phyloP scores from a whole-genome alignment of 2,329 filamentous ascomycete genomes.

The Apiospora kogelbergensis region DNA sequence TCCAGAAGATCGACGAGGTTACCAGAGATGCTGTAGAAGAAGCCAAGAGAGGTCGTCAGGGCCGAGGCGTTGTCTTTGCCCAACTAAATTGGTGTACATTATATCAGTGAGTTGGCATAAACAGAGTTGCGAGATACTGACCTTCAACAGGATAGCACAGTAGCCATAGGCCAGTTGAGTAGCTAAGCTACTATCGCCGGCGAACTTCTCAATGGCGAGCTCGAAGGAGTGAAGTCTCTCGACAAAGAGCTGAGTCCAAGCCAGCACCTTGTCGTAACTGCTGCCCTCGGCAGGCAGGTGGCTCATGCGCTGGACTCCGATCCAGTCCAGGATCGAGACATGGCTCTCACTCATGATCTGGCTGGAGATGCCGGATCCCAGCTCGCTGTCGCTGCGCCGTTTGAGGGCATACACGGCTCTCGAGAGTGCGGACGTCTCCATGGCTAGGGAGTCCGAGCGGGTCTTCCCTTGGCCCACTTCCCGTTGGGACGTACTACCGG shows the following conservation, averaged over 20 bases:
- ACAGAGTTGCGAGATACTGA: constrained; percentile 14
- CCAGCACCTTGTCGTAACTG: constrained; percentile 39
- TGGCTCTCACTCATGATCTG: constrained; percentile 27
- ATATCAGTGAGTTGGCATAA: not conserved
- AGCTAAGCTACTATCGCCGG: constrained; percentile 33
- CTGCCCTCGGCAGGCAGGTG: constrained; percentile 39
- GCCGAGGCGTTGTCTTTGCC: constrained; percentile 23
- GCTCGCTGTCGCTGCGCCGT: constrained; percentile 28
- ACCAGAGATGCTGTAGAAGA: constrained; percentile 24
- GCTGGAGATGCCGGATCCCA: constrained; percentile 28
- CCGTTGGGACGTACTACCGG: too few species aligned
- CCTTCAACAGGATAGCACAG: constrained; percentile 21
- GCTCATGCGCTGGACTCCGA: constrained; percentile 36
- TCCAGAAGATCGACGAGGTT: constrained; percentile 23
- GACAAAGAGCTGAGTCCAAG: constrained; percentile 38
- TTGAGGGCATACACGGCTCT: constrained; percentile 30
- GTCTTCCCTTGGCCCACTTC: too few species aligned
- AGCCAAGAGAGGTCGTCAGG: constrained; percentile 21
- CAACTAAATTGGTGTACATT: constrained; percentile 17
- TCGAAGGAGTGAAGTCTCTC: constrained; percentile 38
- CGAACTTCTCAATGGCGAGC: constrained; percentile 34
- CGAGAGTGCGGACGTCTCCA: constrained; percentile 28
- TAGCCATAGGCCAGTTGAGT: constrained; percentile 23
- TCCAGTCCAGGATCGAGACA: constrained; percentile 35
- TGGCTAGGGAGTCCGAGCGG: not conserved